Percentiles rank a stretch among this genome's conserved stretches.
Conservation (phyloP, 345 rosid species). For the Hibiscus syriacus region DNA sequence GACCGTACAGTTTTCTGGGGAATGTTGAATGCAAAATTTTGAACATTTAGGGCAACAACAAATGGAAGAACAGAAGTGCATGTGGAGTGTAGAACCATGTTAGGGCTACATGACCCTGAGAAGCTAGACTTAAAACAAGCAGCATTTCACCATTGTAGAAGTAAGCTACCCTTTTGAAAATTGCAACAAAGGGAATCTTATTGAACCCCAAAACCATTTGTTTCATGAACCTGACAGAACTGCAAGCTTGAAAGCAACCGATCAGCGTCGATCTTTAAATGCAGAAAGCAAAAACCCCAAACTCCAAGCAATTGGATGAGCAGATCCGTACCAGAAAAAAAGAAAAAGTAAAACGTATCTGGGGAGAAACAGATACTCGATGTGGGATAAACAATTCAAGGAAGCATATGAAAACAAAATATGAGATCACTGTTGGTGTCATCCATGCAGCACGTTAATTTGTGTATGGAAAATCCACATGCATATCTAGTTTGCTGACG, state of each 20-base stretch:
- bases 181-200: not conserved
- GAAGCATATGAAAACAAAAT: constrained; percentile 2
- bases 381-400: too few species aligned
- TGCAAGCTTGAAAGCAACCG: not conserved
- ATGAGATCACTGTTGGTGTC: constrained; percentile 14
- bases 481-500: not conserved
- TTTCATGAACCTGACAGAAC: not conserved
- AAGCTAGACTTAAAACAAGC: too few species aligned
- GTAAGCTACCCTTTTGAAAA: not conserved
- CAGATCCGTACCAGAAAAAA: not conserved
- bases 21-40: not conserved
- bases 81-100: not conserved
- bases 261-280: not conserved
- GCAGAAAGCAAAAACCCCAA: constrained; percentile 2
- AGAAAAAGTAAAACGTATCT: too few species aligned
- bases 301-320: not conserved
- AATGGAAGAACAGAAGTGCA: not conserved
- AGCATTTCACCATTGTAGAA: not conserved
- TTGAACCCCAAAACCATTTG: not conserved
- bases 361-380: too few species aligned
- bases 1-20: not conserved
- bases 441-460: too few species aligned
- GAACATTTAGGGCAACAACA: not conserved
- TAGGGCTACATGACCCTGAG: not conserved
- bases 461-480: not conserved